A percentile compares a stretch with the other conserved stretches of the same genome.
Conservation (phyloP, 352 stramenopile genomes). For the Phytophthora hybrid region DNA sequence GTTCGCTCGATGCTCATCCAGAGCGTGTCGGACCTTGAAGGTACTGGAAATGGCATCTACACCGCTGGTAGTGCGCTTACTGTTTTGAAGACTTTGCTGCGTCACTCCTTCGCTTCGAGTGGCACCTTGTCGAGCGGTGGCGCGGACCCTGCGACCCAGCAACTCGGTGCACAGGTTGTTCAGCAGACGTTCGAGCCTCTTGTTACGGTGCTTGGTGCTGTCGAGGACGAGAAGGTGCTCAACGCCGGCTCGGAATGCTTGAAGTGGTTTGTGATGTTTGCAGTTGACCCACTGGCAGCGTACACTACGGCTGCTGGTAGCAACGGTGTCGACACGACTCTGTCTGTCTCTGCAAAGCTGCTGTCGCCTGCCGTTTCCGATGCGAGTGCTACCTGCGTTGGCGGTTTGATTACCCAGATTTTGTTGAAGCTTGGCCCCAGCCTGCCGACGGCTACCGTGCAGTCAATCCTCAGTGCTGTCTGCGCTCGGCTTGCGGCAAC, state of each 20-base stretch:
- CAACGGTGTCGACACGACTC: slow-evolving; percentile 74
- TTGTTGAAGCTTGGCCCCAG: slow-evolving; percentile 71
- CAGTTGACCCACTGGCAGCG: slow-evolving; percentile 65
- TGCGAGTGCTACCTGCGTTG: slow-evolving; percentile 74
- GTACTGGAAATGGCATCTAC: slow-evolving; percentile 61
- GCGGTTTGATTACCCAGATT: slow-evolving; percentile 84
- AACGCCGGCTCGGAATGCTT: slow-evolving; percentile 81
- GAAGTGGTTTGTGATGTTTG: slow-evolving; percentile 88
- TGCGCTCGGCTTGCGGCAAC: slow-evolving; percentile 70
- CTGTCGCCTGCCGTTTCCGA: slow-evolving; percentile 74
- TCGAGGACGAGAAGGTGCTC: slow-evolving; percentile 84
- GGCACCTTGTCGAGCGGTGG: slow-evolving; percentile 33
- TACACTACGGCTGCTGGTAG: slow-evolving; percentile 48
- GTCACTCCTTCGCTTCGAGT: slow-evolving; percentile 68
- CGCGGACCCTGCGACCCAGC: slow-evolving; percentile 42
- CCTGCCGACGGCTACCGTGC: slow-evolving; percentile 69
- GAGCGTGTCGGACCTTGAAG: slow-evolving; percentile 55
- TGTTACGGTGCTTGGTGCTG: slow-evolving; percentile 58
- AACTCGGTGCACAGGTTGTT: slow-evolving; percentile 72
- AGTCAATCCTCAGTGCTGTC: slow-evolving; percentile 80
- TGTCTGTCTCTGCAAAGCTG: slow-evolving; percentile 75
- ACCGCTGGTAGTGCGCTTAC: slow-evolving; percentile 74
- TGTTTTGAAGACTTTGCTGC: slow-evolving; percentile 78
- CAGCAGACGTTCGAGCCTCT: slow-evolving; percentile 81
- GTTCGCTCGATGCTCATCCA: slow-evolving; percentile 68